phyloP scores from a whole-genome alignment of 306 rosid genomes.

The Prosopis cineraria region DNA sequence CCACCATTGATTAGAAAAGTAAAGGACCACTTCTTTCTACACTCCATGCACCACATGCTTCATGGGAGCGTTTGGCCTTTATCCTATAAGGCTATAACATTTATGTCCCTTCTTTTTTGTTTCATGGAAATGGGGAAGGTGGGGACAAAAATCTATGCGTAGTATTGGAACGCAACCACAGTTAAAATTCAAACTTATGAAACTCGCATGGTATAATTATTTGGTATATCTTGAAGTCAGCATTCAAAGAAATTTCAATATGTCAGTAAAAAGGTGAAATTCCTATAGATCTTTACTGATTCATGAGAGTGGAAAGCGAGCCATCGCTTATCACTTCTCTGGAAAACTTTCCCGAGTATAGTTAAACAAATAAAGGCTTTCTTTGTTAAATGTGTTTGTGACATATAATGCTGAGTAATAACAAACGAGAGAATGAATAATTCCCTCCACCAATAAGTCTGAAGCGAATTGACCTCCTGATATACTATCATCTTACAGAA shows the following conservation, averaged over 20 bases:
- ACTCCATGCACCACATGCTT: background rate
- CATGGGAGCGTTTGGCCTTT: background rate
- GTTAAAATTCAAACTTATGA: background rate
- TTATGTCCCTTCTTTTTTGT: background rate
- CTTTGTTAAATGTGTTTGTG: conserved; percentile 31
- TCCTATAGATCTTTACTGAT: background rate
- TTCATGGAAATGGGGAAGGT: background rate
- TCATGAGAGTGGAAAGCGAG: background rate
- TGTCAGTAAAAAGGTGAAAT: background rate
- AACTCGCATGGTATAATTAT: background rate
- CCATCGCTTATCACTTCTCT: background rate
- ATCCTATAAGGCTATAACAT: background rate
- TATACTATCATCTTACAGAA: conserved; percentile 34
- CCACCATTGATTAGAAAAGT: too few species aligned
- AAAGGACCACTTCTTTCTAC: background rate
- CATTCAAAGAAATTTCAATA: background rate
- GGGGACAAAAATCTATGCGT: background rate
- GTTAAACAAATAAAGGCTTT: background rate
- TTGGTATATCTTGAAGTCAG: background rate
- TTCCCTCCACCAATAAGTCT: conserved; percentile 62
- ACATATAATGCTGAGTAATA: conserved; percentile 33
- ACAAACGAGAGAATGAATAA: conserved; percentile 76
- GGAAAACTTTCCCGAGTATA: background rate
- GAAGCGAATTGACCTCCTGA: conserved; percentile 29
- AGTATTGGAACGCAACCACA: background rate